Percentiles rank a stretch among this genome's conserved stretches.
Conservation (phyloP, 352 stramenopile genomes). For the Globisporangium rhizosaccharum region DNA sequence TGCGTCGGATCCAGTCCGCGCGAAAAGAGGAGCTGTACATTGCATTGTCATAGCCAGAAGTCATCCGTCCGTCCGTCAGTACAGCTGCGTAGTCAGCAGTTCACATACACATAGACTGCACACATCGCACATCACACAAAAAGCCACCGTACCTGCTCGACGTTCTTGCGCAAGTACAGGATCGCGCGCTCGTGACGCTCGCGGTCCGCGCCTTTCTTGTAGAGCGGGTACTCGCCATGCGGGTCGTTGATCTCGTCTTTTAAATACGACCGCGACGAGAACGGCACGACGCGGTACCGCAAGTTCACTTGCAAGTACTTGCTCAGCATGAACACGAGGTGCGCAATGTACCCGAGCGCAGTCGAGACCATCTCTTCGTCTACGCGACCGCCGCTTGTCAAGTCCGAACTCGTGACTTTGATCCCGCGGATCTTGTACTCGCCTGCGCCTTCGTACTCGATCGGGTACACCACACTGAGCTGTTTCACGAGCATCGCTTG, state of each 20-base stretch:
- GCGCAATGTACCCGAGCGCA: slow-evolving; percentile 79
- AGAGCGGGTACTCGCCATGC: slow-evolving; percentile 75
- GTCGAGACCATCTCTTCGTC: slow-evolving; percentile 85
- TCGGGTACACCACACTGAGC: slow-evolving; percentile 73
- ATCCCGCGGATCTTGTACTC: slow-evolving; percentile 83
- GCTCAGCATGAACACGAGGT: slow-evolving; percentile 85
- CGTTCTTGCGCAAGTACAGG: slow-evolving; percentile 69
- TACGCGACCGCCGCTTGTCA: slow-evolving; percentile 40
- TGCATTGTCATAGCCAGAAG: neutral
- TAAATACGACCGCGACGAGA: slow-evolving; percentile 75
- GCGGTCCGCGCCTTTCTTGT: slow-evolving; percentile 69
- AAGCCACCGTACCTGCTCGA: slow-evolving; percentile 60
- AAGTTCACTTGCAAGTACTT: slow-evolving; percentile 86
- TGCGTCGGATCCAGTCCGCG: slow-evolving; percentile 66
- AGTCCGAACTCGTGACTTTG: slow-evolving; percentile 64
- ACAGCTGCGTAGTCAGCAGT: too few relatives aligned
- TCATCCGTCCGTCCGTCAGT: neutral
- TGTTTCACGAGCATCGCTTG: slow-evolving; percentile 79
- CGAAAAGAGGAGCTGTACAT: slow-evolving; percentile 60
- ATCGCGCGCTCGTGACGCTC: slow-evolving; percentile 78
- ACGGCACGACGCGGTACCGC: slow-evolving; percentile 74
- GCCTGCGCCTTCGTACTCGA: slow-evolving; percentile 73
- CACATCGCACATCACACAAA: too few relatives aligned
- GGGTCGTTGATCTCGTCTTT: slow-evolving; percentile 86
- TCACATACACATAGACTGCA: too few relatives aligned